Percentiles rank a stretch among this genome's conserved stretches.
Conservation (phyloP, 139 green algal species). For the Coelastrella sp. region DNA sequence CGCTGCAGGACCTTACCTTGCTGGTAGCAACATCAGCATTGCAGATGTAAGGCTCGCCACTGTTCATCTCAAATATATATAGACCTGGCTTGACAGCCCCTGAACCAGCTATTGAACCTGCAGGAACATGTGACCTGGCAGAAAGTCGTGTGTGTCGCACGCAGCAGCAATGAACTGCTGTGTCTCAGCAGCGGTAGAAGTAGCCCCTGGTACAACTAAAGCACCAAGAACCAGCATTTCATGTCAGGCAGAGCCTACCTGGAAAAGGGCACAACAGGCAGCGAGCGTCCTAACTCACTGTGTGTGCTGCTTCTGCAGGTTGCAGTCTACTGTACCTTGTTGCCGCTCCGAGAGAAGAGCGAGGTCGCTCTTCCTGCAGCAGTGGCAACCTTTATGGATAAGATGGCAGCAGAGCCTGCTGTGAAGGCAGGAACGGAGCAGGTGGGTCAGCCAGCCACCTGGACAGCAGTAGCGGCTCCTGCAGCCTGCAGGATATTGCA, state of each 20-base stretch:
- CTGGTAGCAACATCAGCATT: constrained; percentile 45
- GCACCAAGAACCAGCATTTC: too few relatives aligned
- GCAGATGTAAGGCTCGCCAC: constrained; percentile 64
- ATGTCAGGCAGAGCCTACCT: too few relatives aligned
- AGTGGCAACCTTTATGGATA: neutral
- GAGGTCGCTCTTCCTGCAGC: neutral
- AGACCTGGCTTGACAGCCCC: neutral
- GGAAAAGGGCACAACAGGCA: too few relatives aligned
- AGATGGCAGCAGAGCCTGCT: neutral
- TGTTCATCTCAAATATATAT: too few relatives aligned
- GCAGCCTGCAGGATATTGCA: too few relatives aligned
- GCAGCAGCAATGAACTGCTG: too few relatives aligned
- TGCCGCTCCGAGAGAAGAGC: constrained; percentile 44
- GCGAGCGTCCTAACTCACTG: neutral
- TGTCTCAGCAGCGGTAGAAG: neutral
- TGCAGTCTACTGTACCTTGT: constrained; percentile 51
- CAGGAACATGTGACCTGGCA: neutral
- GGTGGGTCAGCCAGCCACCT: neutral
- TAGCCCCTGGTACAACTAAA: too few relatives aligned
- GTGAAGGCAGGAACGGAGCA: constrained; percentile 7
- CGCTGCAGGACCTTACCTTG: constrained; percentile 33
- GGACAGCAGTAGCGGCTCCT: neutral
- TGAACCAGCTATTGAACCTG: neutral
- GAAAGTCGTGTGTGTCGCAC: neutral
- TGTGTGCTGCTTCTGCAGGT: constrained; percentile 10